Conservation (phyloP, 768 basidiomycete species). For the Daedaleopsis nitida region DNA sequence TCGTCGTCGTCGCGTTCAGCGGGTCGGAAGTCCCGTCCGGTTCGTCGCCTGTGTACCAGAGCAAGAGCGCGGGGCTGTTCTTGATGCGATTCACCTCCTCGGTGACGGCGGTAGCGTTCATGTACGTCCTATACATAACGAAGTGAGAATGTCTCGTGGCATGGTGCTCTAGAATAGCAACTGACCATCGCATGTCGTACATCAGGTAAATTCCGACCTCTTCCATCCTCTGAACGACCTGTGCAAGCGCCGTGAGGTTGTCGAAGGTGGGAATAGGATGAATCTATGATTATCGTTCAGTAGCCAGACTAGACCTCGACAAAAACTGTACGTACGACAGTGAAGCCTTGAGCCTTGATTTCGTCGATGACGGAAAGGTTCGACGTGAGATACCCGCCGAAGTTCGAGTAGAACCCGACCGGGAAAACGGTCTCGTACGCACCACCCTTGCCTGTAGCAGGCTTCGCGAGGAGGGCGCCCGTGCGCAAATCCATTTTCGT, state of each 20-base stretch:
- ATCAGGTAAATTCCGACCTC: slow-evolving; percentile 71
- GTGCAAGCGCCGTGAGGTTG: slow-evolving; percentile 56
- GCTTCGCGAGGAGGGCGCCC: slow-evolving; percentile 45
- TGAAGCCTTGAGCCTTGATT: slow-evolving; percentile 59
- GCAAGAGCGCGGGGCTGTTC: slow-evolving; percentile 63
- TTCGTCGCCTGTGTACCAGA: slow-evolving; percentile 78
- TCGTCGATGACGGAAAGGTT: slow-evolving; percentile 56
- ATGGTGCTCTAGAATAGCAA: not conserved
- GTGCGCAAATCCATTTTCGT: slow-evolving; percentile 52
- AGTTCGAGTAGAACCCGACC: slow-evolving; percentile 73
- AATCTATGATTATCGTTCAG: slow-evolving; percentile 39
- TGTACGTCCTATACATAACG: slow-evolving; percentile 70
- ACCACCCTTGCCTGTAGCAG: slow-evolving; percentile 24
- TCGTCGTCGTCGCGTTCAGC: slow-evolving; percentile 51
- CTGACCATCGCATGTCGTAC: slow-evolving; percentile 77
- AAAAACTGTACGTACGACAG: slow-evolving; percentile 33
- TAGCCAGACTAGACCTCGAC: not conserved
- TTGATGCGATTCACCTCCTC: slow-evolving; percentile 73
- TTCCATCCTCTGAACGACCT: slow-evolving; percentile 71
- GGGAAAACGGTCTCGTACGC: slow-evolving; percentile 52
- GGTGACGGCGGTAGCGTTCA: slow-evolving; percentile 60
- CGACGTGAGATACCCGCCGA: slow-evolving; percentile 52
- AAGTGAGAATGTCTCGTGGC: not conserved
- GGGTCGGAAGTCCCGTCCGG: slow-evolving; percentile 74
- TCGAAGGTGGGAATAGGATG: slow-evolving; percentile 72